Percentiles rank a stretch among this genome's conserved stretches.
Conservation (phyloP, 257 asterid species). For the Prunella vulgaris region DNA sequence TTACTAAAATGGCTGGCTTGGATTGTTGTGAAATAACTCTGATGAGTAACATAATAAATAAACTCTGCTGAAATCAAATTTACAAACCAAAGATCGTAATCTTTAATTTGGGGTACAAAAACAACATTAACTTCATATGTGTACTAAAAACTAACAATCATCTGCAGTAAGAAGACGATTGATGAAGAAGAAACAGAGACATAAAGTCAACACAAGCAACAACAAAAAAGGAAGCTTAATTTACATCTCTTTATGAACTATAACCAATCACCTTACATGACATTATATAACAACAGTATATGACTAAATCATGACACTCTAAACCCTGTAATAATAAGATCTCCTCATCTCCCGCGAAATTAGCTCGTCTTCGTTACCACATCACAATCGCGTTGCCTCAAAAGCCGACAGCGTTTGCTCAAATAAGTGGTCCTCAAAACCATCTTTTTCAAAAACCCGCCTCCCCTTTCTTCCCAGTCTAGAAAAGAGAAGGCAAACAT, state of each 20-base stretch:
- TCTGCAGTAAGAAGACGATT: background rate
- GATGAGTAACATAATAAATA: too few relatives aligned
- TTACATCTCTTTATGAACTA: conserved; percentile 15
- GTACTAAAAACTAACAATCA: background rate
- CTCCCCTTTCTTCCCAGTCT: conserved; percentile 34
- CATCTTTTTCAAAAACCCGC: conserved; percentile 36
- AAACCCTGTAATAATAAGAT: conserved; percentile 23
- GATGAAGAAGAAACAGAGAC: background rate
- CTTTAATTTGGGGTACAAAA: background rate
- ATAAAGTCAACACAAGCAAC: background rate
- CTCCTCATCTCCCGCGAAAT: conserved; percentile 25
- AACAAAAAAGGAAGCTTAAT: background rate
- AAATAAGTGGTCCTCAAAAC: conserved; percentile 44
- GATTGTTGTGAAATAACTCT: too few relatives aligned
- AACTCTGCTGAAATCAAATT: too few relatives aligned
- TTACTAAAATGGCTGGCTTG: too few relatives aligned
- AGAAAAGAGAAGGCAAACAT: conserved; percentile 27
- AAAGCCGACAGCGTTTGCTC: conserved; percentile 43
- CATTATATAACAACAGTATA: background rate
- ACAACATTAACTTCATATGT: background rate
- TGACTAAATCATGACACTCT: background rate
- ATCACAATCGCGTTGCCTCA: conserved; percentile 51
- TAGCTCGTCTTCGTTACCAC: conserved; percentile 37
- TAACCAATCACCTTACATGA: background rate
- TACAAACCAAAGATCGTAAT: too few relatives aligned